Evolutionary conservation across 805 yeast genomes (phyloP), one percentile per base, ranked within the genome.

Genomic region (Saitoella complicata): DNA sequence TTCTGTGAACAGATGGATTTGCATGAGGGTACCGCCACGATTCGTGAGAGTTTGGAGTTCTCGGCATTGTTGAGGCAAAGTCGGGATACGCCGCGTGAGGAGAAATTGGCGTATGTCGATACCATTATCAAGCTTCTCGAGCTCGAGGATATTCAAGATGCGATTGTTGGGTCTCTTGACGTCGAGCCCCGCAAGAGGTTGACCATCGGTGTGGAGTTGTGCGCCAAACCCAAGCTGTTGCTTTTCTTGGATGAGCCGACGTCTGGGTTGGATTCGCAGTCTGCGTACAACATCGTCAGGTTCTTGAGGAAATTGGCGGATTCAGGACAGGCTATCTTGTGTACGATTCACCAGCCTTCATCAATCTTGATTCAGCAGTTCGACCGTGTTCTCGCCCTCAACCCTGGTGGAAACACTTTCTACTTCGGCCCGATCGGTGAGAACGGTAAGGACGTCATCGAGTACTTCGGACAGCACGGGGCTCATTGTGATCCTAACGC

Each of bases 301-400:
- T 64, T 75, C 59, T 68, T 75, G 75, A 69, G 75, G 59, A 73
- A 72, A 52, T 58, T 75, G 48, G 75, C 78, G 6, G 63, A 70
- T 52, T 70, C 70, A 51, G 80, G 80, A 35, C 80, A 75, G 58
- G 78, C 80, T 40, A 74, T 75, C 56, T 62, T 75, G 58, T 75
- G 79, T 66, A 80, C 91, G 33, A 80, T 80, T 52, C 88, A 80
- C 63, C 91, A 80, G 61, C 91, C 93, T 57, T 80, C 88, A 8
- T 87, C 91, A 45, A 68, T 79, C 46, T 65, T 81, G 57, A 68
- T 81, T 63, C 73, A 80, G 57, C 83, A 78, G 54, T 81, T 83
- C 57, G 93, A 83, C 57, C 71, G 88, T 54, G 66, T 82, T 51
- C 66, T 80, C 50, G 76, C 80, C 55, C 65, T 80, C 59, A 76